phyloP scores from a whole-genome alignment of 1,139 yeast species.

The Sugiyamaella pinicola region DNA sequence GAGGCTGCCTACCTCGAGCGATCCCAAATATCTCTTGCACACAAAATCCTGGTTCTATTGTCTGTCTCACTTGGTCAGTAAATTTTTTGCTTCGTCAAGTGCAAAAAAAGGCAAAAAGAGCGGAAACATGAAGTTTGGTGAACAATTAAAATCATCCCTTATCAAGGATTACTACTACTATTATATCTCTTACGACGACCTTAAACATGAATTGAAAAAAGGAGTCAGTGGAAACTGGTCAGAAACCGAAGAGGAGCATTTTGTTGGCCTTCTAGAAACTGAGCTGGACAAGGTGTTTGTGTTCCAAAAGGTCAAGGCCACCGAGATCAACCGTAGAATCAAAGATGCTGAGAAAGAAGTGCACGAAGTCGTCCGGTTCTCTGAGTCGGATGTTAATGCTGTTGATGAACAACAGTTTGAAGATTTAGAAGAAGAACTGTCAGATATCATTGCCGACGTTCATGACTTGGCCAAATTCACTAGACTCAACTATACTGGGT shows the following conservation, averaged over 20 bases:
- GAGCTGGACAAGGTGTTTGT: constrained; percentile 91
- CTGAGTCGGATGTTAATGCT: constrained; percentile 40
- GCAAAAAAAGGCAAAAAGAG: no score
- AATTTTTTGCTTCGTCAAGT: no score
- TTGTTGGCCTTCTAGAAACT: constrained; percentile 68
- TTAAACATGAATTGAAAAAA: constrained; percentile 75
- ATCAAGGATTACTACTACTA: constrained; percentile 78
- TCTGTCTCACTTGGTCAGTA: no score
- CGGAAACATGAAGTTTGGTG: constrained; percentile 47
- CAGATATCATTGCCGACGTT: constrained; percentile 94
- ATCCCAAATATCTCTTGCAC: no score
- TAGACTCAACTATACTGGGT: constrained; percentile 90
- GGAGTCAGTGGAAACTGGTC: constrained; percentile 68
- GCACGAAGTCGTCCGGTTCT: constrained; percentile 57
- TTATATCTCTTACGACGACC: constrained; percentile 86
- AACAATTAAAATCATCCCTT: constrained; percentile 46
- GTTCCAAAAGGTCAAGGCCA: constrained; percentile 82
- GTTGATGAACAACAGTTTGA: constrained; percentile 78
- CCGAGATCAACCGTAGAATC: constrained; percentile 80
- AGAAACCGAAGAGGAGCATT: constrained; percentile 75
- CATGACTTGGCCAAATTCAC: constrained; percentile 95
- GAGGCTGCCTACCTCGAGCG: background rate
- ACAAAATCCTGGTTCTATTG: no score
- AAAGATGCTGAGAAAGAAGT: constrained; percentile 76
- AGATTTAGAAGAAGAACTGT: constrained; percentile 84